Conservation (phyloP, 352 stramenopile species). For the Phytopythium delawarense region DNA sequence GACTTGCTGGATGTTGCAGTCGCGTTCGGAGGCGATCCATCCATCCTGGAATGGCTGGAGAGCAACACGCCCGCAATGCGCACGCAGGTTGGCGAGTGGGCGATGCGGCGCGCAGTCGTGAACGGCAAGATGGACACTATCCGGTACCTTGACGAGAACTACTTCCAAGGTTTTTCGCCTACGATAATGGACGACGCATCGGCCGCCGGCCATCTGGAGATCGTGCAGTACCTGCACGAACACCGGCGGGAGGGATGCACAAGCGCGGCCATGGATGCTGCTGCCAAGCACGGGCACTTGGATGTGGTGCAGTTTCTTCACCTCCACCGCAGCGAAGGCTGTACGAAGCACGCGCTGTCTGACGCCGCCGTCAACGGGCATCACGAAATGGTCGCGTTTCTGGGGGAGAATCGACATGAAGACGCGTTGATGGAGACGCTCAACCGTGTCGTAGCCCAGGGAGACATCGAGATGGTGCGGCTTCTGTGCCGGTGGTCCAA, state of each 20-base stretch:
- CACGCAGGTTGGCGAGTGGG: background rate
- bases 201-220: conserved; percentile 16
- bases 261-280: conserved; percentile 27
- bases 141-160: conserved; percentile 18
- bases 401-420: conserved; percentile 25
- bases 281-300: conserved; percentile 20
- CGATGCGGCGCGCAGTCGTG: conserved; percentile 5
- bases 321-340: conserved; percentile 22
- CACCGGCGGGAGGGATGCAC: conserved; percentile 22
- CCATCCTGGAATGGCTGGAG: conserved; percentile 22
- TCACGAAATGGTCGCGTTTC: conserved; percentile 18
- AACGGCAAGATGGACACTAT: conserved; percentile 16
- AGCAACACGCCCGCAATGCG: conserved; percentile 5
- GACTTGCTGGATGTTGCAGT: conserved; percentile 2
- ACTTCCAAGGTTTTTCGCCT: conserved; percentile 17
- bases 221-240: conserved; percentile 28
- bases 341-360: conserved; percentile 22
- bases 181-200: conserved; percentile 24
- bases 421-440: conserved; percentile 11
- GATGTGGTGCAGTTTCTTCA: conserved; percentile 27
- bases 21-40: conserved; percentile 9
- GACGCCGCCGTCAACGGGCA: conserved; percentile 22
- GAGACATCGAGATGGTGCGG: conserved; percentile 3
- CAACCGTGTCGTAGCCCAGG: background rate
- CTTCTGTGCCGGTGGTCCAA: background rate